A percentile compares a stretch with the other conserved stretches of the same genome.
Conservation (phyloP, 441 rosid species). For the Syzygium malaccense region DNA sequence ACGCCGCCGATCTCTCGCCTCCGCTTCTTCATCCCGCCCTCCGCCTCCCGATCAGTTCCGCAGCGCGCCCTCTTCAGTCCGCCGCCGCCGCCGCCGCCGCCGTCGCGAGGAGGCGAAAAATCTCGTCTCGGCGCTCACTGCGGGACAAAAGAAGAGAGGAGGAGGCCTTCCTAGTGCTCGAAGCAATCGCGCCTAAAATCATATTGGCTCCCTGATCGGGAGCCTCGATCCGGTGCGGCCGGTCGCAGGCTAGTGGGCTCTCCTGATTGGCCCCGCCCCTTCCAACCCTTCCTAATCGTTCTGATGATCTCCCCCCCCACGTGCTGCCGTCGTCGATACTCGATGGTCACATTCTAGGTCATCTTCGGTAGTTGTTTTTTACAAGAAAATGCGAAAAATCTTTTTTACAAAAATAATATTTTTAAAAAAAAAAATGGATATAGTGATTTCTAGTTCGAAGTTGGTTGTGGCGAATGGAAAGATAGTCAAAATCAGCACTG, state of each 20-base stretch:
- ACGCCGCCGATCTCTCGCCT: slow-evolving; percentile 17
- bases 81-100: not conserved
- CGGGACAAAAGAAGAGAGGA: not conserved
- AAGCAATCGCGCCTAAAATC: slow-evolving; percentile 2
- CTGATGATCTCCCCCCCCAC: not conserved
- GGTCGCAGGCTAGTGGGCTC: not conserved
- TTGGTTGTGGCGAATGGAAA: not conserved
- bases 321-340: not conserved
- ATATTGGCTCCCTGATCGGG: not conserved
- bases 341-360: not conserved
- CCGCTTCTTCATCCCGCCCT: slow-evolving; percentile 35
- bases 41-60: not conserved
- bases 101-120: not conserved
- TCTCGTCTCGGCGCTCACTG: not conserved
- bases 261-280: not conserved
- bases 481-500: rapidly evolving
- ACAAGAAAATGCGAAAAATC: not conserved
- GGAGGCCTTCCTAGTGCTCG: not conserved
- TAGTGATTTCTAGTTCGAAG: not conserved
- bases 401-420: not conserved
- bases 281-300: not conserved
- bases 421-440: not conserved
- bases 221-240: not conserved
- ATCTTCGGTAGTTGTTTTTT: not conserved
- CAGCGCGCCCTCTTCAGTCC: not conserved